Base-by-base conservation (phyloP, 1,139 yeast genomes). In the Arxiozyma slooffiae region DNA sequence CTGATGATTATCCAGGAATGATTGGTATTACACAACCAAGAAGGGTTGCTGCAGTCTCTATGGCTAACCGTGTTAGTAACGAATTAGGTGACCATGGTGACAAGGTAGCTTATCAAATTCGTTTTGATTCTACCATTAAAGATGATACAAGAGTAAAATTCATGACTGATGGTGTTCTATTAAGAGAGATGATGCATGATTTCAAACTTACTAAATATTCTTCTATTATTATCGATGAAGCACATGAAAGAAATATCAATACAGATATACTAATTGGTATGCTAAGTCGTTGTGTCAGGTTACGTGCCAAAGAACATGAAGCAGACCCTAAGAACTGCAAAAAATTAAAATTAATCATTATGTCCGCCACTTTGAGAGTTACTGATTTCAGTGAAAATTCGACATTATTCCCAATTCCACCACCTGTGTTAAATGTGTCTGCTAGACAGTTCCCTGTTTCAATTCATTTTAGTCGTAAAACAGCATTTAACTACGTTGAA, bases 91-190 rank as follows among this genome's bases (percentile, higher is more conserved):
- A 82, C 56, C 88, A 85, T 58, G 83, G 86, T 4, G 67, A 76
- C 30, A 74, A 78, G 53, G 98, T 94, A 14, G 96, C 92, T 9
- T 81, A 92, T 64, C 97, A 92, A 67, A 85, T 94, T 52, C 73
- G 99, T 57, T 94, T 94, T 62, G 98, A 94, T 61, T 77, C 92
- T 3, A 79, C 80, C 2, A 78, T 84, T 5, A 78, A 78, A 52
- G 69, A 76, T 17, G 80, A 81, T 53, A 94, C 98, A 0, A 85
- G 86, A 4, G 67, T 94, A 67, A 94, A 94, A 67, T 90, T 92
- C 62, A 92, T 94, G 98, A 94, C 99, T 1, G 99, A 94, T 73
- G 99, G 99, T 80, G 96, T 94, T 42, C 71, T 94, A 49, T 71
- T 94, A 38, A 76, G 97, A 59, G 99, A 94, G 67, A 81, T 94